A percentile compares a stretch with the other conserved stretches of the same genome.
These are phyloP conservation scores for Leccinum solheimii DNA, from an alignment of 1,284 basidiomycete genomes.

Conservation along the genomic window DNA sequence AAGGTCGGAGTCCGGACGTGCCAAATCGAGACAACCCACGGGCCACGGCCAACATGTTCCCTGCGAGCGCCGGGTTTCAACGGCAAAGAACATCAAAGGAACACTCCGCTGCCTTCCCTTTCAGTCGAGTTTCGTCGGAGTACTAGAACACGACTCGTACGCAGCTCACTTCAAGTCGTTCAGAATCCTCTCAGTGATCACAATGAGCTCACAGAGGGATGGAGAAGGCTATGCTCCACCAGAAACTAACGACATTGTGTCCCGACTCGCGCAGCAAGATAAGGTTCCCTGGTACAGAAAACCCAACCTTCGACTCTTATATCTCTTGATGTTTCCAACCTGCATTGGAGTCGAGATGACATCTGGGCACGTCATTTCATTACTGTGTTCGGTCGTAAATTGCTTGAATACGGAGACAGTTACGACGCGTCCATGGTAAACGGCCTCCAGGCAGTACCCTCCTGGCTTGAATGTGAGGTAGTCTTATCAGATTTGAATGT, in stretches of 20 bases:
- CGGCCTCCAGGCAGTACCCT: not conserved
- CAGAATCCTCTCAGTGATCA: not conserved
- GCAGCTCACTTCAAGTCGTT: too few species aligned
- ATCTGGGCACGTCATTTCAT: constrained; percentile 48
- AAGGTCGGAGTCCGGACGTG: too few species aligned
- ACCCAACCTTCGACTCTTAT: not conserved
- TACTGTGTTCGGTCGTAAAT: not conserved
- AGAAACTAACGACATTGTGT: constrained; percentile 35
- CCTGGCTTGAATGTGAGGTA: constrained; percentile 5
- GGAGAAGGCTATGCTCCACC: not conserved
- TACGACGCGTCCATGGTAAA: not conserved
- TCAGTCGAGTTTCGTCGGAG: too few species aligned
- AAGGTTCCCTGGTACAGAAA: constrained; percentile 51
- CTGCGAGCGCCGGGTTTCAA: too few species aligned
- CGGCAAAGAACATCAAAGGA: too few species aligned
- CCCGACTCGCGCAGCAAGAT: constrained; percentile 48
- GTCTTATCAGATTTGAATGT: not conserved
- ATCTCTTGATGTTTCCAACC: constrained; percentile 48
- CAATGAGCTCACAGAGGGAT: not conserved
- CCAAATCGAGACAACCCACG: too few species aligned
- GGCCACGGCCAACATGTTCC: too few species aligned
- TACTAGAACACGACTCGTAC: too few species aligned
- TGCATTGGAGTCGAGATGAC: constrained; percentile 65
- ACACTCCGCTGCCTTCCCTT: too few species aligned
- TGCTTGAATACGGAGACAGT: not conserved